Evolutionary conservation across 2,329 filamentous ascomycete genomes (phyloP).

Genomic region (Colletotrichum caudatum): DNA sequence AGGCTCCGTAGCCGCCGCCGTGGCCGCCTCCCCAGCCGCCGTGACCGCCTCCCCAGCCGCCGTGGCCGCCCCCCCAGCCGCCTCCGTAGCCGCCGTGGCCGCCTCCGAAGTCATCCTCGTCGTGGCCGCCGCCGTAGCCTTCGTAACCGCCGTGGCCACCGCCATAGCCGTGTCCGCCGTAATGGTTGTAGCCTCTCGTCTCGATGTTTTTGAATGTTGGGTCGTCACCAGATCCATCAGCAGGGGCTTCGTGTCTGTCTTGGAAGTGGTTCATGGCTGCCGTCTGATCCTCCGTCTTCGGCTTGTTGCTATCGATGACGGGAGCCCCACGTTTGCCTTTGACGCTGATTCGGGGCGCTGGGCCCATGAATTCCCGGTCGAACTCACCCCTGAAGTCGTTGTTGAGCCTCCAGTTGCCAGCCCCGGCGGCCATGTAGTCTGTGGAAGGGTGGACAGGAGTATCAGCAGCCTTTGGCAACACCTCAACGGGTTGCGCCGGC

Average conservation of each 20-base stretch:
- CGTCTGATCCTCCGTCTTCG: neutral
- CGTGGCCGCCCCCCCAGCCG: no score
- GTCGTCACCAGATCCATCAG: neutral
- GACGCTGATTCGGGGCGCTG: neutral
- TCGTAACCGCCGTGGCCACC: no score
- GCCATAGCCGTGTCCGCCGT: neutral
- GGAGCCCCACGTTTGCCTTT: neutral
- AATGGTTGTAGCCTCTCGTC: neutral
- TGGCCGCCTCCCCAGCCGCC: no score
- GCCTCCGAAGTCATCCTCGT: no score
- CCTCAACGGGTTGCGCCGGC: neutral
- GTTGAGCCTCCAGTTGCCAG: neutral
- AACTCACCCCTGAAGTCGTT: conserved; percentile 9
- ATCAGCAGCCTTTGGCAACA: neutral
- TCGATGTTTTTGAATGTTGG: neutral
- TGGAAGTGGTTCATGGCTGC: neutral
- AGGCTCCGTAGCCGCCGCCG: no score
- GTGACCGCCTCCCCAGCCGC: no score
- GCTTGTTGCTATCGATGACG: neutral
- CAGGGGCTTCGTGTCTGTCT: conserved; percentile 1
- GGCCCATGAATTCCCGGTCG: neutral
- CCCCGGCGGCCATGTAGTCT: neutral
- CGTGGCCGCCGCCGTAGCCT: no score
- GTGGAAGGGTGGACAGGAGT: conserved; percentile 8
- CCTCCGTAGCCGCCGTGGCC: no score